Evolutionary conservation across 345 rosid genomes (phyloP).

Genomic region (Punica granatum): DNA sequence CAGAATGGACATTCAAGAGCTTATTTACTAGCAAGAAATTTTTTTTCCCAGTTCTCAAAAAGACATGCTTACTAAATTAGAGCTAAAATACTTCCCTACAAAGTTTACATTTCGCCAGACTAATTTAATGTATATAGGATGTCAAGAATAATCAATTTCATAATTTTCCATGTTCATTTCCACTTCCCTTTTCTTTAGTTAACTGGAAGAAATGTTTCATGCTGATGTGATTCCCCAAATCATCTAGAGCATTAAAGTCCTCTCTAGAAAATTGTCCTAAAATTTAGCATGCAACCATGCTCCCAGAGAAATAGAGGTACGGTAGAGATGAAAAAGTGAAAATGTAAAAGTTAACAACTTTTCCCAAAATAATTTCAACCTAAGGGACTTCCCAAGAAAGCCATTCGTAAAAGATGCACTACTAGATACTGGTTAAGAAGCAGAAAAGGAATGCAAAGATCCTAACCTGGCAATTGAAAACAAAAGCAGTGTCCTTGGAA

Average conservation of each 20-base stretch:
- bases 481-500: conserved; percentile 80
- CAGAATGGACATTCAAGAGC: background rate
- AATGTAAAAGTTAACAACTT: too few species aligned
- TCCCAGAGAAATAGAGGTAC: too few species aligned
- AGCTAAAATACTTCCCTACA: background rate
- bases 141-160: too few species aligned
- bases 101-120: background rate
- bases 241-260: background rate
- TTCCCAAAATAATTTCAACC: too few species aligned
- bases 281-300: too few species aligned
- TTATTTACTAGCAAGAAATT: background rate
- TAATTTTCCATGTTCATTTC: background rate
- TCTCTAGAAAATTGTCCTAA: background rate
- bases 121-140: too few species aligned
- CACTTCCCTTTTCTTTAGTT: background rate
- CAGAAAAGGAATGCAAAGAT: background rate
- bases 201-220: background rate
- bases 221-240: background rate
- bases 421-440: background rate
- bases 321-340: too few species aligned
- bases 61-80: background rate
- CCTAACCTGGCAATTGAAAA: conserved; percentile 96
- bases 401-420: background rate
- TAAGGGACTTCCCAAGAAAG: background rate
- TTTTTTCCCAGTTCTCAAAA: background rate